Percentiles rank a stretch among this genome's conserved stretches.
Conservation (phyloP, 495 filamentous ascomycete genomes). For the Lepidopterella palustris region DNA sequence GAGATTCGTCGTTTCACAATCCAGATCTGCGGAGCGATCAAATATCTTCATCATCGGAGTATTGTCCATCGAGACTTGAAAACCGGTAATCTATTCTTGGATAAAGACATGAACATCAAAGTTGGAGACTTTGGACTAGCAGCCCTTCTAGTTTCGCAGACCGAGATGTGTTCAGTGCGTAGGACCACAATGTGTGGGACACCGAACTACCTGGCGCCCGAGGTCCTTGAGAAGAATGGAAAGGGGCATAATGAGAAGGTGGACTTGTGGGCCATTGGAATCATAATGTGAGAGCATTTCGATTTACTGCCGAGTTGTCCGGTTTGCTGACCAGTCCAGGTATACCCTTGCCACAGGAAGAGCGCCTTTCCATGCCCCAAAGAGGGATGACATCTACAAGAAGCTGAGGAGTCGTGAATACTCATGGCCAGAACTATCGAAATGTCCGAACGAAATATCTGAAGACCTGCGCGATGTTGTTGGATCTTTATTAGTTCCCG, state of each 20-base stretch:
- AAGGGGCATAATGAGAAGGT: conserved; percentile 89
- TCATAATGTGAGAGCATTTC: conserved; percentile 67
- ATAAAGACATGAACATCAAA: conserved; percentile 94
- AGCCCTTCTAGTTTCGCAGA: conserved; percentile 80
- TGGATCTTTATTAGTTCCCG: conserved; percentile 35
- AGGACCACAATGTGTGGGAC: conserved; percentile 91
- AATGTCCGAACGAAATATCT: conserved; percentile 36
- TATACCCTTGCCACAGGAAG: conserved; percentile 40
- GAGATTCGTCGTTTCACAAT: conserved; percentile 89
- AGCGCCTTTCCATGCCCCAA: conserved; percentile 40
- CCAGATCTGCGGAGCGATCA: conserved; percentile 91
- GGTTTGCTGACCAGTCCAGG: conserved; percentile 15
- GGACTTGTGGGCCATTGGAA: conserved; percentile 93
- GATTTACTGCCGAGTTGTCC: neutral
- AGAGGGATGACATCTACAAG: conserved; percentile 42
- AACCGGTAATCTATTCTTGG: conserved; percentile 95
- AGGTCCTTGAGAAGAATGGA: conserved; percentile 81
- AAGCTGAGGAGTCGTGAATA: conserved; percentile 38
- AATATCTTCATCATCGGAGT: conserved; percentile 90
- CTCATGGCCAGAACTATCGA: conserved; percentile 37
- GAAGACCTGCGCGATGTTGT: conserved; percentile 38
- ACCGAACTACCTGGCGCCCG: conserved; percentile 96
- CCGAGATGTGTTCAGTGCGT: conserved; percentile 61
- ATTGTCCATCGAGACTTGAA: conserved; percentile 97
- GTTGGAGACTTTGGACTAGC: conserved; percentile 96